Evolutionary conservation across 208 protist species (phyloP).

Genomic region (Trypanosoma melophagium): DNA sequence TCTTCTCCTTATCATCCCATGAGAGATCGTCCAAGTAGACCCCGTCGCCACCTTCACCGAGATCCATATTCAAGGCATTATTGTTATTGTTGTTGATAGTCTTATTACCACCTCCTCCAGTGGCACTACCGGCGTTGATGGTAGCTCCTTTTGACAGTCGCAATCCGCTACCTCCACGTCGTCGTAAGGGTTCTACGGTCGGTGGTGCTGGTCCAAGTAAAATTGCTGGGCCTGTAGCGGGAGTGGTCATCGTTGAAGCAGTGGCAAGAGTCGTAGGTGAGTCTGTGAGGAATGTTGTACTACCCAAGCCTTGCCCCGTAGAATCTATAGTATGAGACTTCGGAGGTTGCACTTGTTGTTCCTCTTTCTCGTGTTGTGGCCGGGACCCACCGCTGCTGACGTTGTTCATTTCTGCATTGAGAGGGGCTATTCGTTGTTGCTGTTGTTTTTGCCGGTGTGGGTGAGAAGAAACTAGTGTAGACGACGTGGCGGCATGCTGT

Average conservation of each 20-base stretch:
- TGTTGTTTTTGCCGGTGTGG: background rate
- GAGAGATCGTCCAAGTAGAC: constrained; percentile 56
- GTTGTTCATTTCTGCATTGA: no score
- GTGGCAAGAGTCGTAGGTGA: background rate
- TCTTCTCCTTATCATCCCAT: constrained; percentile 83
- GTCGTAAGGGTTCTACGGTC: background rate
- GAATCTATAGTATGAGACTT: background rate
- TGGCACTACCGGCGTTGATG: background rate
- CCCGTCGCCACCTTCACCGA: constrained; percentile 24
- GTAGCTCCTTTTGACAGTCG: background rate
- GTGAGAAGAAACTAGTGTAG: background rate
- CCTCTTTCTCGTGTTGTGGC: no score
- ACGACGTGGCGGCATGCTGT: background rate
- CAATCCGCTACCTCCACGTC: constrained; percentile 2
- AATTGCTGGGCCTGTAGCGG: background rate
- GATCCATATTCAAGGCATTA: constrained; percentile 9
- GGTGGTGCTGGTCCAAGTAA: background rate
- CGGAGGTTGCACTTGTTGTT: background rate
- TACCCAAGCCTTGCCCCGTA: background rate
- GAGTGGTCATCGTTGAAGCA: background rate
- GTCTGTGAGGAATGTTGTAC: background rate
- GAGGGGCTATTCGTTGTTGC: no score
- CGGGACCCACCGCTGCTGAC: no score
- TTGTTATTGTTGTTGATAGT: constrained; percentile 8
- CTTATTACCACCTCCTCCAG: background rate